A percentile compares a stretch with the other conserved stretches of the same genome.
Evolutionary conservation across 1,284 basidiomycete genomes (phyloP).

Genomic region (Chalciporus sp.): DNA sequence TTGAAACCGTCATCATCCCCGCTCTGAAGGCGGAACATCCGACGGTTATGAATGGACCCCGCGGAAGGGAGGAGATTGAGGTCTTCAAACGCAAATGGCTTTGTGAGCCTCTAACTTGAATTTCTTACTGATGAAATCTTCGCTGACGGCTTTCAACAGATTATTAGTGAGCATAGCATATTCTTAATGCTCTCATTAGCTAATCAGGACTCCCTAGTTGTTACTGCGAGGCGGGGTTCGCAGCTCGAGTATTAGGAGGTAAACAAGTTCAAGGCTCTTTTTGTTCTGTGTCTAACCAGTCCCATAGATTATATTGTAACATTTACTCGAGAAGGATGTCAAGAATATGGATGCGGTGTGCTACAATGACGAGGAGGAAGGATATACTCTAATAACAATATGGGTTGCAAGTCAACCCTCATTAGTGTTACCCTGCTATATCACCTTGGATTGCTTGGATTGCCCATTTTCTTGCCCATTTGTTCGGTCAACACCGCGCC

Average conservation of each 20-base stretch:
- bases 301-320: constrained; percentile 58
- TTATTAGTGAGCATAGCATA: constrained; percentile 41
- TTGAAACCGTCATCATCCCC: constrained; percentile 63
- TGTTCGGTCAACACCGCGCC: constrained; percentile 41
- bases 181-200: not conserved
- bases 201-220: constrained; percentile 46
- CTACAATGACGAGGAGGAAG: constrained; percentile 12
- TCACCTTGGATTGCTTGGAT: constrained; percentile 11
- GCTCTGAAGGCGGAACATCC: constrained; percentile 67
- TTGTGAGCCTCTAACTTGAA: constrained; percentile 49
- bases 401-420: not conserved
- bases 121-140: not conserved
- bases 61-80: constrained; percentile 62
- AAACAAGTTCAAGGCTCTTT: constrained; percentile 22
- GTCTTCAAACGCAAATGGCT: constrained; percentile 83
- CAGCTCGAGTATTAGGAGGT: constrained; percentile 69
- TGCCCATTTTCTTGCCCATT: constrained; percentile 35
- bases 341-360: constrained; percentile 51
- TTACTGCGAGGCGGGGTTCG: constrained; percentile 79
- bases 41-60: constrained; percentile 47
- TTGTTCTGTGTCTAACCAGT: constrained; percentile 8
- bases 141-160: constrained; percentile 27
- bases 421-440: not conserved
- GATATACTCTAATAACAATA: not conserved
- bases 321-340: constrained; percentile 60